Percentiles rank a stretch among this genome's conserved stretches.
phyloP scores from a whole-genome alignment of 2,329 filamentous ascomycete species.

The Geoglossum cookeanum region DNA sequence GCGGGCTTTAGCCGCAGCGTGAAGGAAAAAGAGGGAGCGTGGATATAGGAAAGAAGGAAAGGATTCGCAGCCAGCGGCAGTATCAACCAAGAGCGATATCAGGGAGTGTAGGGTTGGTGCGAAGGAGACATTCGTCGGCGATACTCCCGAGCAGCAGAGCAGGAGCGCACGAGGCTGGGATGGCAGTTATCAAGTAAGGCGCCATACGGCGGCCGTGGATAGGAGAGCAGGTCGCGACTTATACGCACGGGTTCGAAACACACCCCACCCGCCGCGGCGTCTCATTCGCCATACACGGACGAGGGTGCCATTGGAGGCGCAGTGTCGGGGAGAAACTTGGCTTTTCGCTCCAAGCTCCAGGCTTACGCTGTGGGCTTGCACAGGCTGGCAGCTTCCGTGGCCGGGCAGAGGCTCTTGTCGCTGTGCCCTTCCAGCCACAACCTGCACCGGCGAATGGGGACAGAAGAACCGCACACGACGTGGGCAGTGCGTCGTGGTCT shows the following conservation, averaged over 20 bases:
- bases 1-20: background rate
- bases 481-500: background rate
- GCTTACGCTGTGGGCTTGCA: background rate
- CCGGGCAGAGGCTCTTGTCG: background rate
- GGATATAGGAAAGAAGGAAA: background rate
- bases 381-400: background rate
- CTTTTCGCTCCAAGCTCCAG: background rate
- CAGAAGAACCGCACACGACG: background rate
- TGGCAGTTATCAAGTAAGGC: background rate
- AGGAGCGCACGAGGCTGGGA: background rate
- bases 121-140: background rate
- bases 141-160: background rate
- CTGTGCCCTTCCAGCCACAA: background rate
- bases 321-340: background rate
- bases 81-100: background rate
- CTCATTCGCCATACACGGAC: background rate
- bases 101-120: background rate
- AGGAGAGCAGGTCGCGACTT: background rate
- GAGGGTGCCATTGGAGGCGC: background rate
- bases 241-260: background rate
- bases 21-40: background rate
- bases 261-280: background rate
- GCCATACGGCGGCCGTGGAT: background rate
- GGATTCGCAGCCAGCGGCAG: background rate
- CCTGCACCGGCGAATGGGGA: background rate